Conservation (phyloP, 176 grass and related monocot species). For the Coix lacrymajobi region DNA sequence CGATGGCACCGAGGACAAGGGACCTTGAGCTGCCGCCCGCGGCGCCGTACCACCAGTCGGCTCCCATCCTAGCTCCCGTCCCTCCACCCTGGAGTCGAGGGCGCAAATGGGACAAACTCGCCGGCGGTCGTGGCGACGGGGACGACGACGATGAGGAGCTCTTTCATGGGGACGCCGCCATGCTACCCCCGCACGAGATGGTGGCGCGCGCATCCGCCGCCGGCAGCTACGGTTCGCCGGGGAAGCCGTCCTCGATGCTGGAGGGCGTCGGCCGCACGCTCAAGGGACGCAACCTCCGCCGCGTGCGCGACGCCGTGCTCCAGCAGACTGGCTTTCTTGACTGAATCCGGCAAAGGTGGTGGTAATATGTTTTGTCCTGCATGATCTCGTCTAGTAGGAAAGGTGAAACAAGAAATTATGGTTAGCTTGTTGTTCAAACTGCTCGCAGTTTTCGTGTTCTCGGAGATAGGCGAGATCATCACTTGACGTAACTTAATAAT, state of each 20-base stretch:
- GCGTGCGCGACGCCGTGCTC: conserved; percentile 74
- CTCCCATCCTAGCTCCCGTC: conserved; percentile 29
- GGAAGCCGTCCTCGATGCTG: conserved; percentile 20
- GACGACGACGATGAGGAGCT: conserved; percentile 21
- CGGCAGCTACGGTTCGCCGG: neutral
- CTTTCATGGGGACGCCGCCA: conserved; percentile 20
- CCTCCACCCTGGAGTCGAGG: neutral
- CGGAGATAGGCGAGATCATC: neutral
- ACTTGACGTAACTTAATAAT: neutral
- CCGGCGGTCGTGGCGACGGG: neutral
- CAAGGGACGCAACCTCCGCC: conserved; percentile 81
- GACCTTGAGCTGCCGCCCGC: neutral
- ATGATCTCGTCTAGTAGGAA: conserved; percentile 6
- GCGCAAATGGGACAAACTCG: conserved; percentile 13
- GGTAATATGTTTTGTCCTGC: neutral
- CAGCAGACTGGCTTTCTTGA: conserved; percentile 34
- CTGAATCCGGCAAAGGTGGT: conserved; percentile 14
- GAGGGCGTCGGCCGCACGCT: conserved; percentile 87
- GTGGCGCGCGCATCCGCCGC: conserved; percentile 27
- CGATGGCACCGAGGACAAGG: neutral
- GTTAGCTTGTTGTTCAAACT: neutral
- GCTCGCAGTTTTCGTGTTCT: neutral
- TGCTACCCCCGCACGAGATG: conserved; percentile 39
- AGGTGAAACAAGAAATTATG: neutral
- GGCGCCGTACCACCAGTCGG: conserved; percentile 31